Evolutionary conservation across 2,329 filamentous ascomycete genomes (phyloP).

Genomic region (Claviceps citrina): DNA sequence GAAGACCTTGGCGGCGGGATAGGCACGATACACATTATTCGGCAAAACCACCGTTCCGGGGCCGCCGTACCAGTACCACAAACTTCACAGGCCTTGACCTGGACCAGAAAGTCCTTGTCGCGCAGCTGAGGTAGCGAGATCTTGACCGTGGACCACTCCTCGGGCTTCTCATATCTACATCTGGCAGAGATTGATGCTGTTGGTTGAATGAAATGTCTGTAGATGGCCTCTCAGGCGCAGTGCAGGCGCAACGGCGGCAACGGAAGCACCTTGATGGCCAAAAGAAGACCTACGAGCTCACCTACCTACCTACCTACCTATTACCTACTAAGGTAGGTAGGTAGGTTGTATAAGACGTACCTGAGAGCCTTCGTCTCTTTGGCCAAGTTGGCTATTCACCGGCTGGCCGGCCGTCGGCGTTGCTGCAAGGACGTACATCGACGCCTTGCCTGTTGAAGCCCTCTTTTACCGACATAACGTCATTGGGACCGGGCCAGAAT

Average conservation of each 20-base stretch:
- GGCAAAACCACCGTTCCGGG: constrained; percentile 52
- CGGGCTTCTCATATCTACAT: constrained; percentile 43
- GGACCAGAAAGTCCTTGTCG: constrained; percentile 45
- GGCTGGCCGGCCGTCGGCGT: too few species aligned
- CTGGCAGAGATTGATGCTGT: neutral
- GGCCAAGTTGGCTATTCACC: constrained; percentile 29
- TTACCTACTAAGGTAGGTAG: too few species aligned
- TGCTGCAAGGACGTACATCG: too few species aligned
- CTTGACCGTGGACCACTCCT: constrained; percentile 43
- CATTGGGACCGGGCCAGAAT: too few species aligned
- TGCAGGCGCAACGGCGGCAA: neutral
- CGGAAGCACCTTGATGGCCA: constrained; percentile 11
- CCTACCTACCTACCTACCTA: too few species aligned
- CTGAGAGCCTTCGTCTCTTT: constrained; percentile 46
- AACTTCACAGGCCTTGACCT: constrained; percentile 53
- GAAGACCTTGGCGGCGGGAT: constrained; percentile 42
- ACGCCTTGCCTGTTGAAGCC: too few species aligned
- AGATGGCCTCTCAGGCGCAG: neutral
- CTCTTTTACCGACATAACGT: too few species aligned
- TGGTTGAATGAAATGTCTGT: neutral
- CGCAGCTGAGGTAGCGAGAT: constrained; percentile 46
- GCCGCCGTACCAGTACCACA: constrained; percentile 34
- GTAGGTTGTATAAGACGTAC: constrained; percentile 24
- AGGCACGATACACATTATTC: constrained; percentile 51
- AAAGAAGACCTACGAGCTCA: constrained; percentile 1